Evolutionary conservation across 352 stramenopile species (phyloP).

Genomic region (Globisporangium uncinulatum): DNA sequence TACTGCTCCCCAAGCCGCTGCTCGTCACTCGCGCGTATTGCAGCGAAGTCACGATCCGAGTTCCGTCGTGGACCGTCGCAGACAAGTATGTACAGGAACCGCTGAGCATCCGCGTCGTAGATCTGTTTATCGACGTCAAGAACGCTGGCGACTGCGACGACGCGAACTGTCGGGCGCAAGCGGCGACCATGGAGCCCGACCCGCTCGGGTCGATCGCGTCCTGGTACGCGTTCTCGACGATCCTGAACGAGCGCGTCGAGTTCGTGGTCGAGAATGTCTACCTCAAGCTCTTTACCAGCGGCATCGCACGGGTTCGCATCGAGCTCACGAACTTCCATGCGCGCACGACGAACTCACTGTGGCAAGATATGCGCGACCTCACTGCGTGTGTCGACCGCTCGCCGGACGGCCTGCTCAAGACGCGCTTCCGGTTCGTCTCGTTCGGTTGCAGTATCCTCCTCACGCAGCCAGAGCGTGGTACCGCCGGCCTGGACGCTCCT

Average conservation of each 20-base stretch:
- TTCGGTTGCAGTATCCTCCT: conserved; percentile 39
- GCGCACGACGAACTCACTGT: conserved; percentile 55
- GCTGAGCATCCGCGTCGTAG: conserved; percentile 34
- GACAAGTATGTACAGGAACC: conserved; percentile 57
- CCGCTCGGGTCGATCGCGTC: conserved; percentile 56
- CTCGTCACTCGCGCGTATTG: conserved; percentile 49
- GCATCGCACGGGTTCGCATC: conserved; percentile 27
- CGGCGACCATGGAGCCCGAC: conserved; percentile 41
- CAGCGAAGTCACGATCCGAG: conserved; percentile 44
- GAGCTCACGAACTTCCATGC: conserved; percentile 37
- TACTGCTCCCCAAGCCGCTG: conserved; percentile 39
- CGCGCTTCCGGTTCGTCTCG: conserved; percentile 58
- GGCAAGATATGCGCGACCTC: conserved; percentile 62
- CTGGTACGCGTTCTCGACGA: conserved; percentile 48
- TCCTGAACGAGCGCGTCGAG: conserved; percentile 47
- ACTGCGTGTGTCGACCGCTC: conserved; percentile 50
- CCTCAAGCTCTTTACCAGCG: conserved; percentile 43
- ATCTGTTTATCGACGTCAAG: conserved; percentile 48
- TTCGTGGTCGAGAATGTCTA: conserved; percentile 43
- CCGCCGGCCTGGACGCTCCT: not conserved
- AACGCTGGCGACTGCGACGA: conserved; percentile 44
- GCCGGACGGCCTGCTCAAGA: conserved; percentile 55
- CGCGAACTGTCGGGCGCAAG: conserved; percentile 23
- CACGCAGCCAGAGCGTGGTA: conserved; percentile 6
- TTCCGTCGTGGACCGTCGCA: conserved; percentile 44